Evolutionary conservation across 768 basidiomycete species (phyloP), one percentile per base, ranked within the genome.

Genomic region (Trametes cingulata): DNA sequence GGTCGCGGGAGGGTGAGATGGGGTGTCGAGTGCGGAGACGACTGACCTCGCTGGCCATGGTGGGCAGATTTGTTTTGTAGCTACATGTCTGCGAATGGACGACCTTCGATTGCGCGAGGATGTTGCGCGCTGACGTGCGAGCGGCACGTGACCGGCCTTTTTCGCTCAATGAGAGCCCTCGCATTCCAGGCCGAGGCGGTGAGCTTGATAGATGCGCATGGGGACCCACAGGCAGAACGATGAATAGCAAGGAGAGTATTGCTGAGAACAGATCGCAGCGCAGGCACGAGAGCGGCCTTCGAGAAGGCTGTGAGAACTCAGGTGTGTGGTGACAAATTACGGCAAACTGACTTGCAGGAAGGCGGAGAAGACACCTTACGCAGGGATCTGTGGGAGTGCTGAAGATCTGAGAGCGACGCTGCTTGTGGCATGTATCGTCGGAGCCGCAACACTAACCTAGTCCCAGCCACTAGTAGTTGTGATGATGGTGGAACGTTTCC

Each of bases 121-220:
- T 61, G 60, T 61, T 61, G 60, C 53, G 50, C 35, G 61, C 50
- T 62, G 61, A 62, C 61, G 61, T 62, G 61, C 61, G 45, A 49
- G 24, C 7, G 29, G 46, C 61, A 62, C 61, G 61, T 62, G 61
- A 57, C 37, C 15, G n/a, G 22, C 19, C 24, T 10, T 6, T 48
- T 56, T 39, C 22, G 61, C 12, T 40, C 55, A 62, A 62, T 62
- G 17, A 49, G 55, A 47, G 22, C 9, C 35, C 45, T 17, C 42
- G 50, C 25, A 62, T 62, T 62, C 55, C 29, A 40, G 12, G 36
- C 49, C 37, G 56, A 22, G 56, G 61, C 61, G 29, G 29, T 56
- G 56, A 47, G 12, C 10, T 22, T 57, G 55, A 57, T 49, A 29
- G 51, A 42, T 36, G 37, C 52, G 39, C 46, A 62, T 52, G 55